phyloP scores from a whole-genome alignment of 805 yeast species.

The Candida endomychidarum region DNA sequence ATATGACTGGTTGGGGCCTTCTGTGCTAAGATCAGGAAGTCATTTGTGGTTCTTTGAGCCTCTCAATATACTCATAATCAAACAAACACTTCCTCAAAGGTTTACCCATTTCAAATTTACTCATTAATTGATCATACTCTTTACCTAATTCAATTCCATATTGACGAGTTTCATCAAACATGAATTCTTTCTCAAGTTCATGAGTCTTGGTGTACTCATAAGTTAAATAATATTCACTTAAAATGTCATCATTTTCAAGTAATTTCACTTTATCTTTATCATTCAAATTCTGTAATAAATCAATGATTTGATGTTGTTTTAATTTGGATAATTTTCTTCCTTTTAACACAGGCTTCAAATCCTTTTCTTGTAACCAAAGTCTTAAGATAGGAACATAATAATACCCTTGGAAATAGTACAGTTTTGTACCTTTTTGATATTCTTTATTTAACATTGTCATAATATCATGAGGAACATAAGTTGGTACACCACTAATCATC shows the following conservation, averaged over 20 bases:
- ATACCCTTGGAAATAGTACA: conserved; percentile 20
- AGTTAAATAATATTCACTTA: conserved; percentile 29
- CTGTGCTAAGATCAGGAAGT: no score
- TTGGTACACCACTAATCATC: conserved; percentile 53
- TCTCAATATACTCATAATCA: conserved; percentile 26
- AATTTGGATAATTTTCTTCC: conserved; percentile 12
- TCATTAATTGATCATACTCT: conserved; percentile 26
- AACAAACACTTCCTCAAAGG: conserved; percentile 26
- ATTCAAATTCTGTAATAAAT: conserved; percentile 16
- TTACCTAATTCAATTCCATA: conserved; percentile 19
- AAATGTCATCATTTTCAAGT: conserved; percentile 21
- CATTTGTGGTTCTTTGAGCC: conserved; percentile 10
- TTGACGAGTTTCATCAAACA: conserved; percentile 20
- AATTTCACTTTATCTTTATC: conserved; percentile 24
- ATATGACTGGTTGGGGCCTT: no score
- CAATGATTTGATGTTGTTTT: conserved; percentile 13
- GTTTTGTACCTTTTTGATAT: conserved; percentile 24
- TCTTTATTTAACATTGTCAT: conserved; percentile 27
- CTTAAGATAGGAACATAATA: conserved; percentile 26
- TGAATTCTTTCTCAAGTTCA: conserved; percentile 23
- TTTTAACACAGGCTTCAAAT: conserved; percentile 15
- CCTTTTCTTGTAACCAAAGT: conserved; percentile 21
- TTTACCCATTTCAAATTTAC: conserved; percentile 25
- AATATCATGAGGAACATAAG: conserved; percentile 29
- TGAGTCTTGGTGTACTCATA: conserved; percentile 25